Evolutionary conservation across 148 eudicot genomes (phyloP), one percentile per base, ranked within the genome.

Genomic region (Chenopodium berlandieri): DNA sequence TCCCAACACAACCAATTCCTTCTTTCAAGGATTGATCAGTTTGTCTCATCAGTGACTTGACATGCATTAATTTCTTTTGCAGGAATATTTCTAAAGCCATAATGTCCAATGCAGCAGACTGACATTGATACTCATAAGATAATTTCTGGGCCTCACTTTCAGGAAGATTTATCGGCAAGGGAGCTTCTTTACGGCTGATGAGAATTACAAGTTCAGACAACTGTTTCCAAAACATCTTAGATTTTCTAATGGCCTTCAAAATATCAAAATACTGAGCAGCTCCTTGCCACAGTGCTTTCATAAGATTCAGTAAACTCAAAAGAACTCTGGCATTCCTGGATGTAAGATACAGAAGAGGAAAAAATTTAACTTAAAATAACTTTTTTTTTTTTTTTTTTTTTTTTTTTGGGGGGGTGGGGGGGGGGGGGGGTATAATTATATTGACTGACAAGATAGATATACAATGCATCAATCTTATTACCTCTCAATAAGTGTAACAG

Each of bases 251-350:
- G 78, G 60, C 34, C 82, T 92, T 93, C 87, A 97, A 73, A 80
- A 89, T 81, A 84, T 87, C 88, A 76, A 80, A 65, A 82, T 91
- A 94, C 86, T 89, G 95, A 79, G 91, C 85, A 84, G 99, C 97
- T 75, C 89, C 95, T 89, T 88, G 91, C 98, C 99, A 97, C 84
- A 94, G 78, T 58, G 94, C 92, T 83, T 87, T 92, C 11, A 94
- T 79, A 83, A 97, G 87, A 81, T 89, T 82, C 82, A 94, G 86
- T 63, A 91, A 76, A 74, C 87, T 86, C 71, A 86, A 80, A 88
- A 94, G 81, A 85, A 87, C 82, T 27, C 79, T 83, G 50, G 90
- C 88, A 75, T 94, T 88, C 83, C 99, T 97, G 91, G 69, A 81
- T 62, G 80, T 4, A 71, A 84, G 75, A 84, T 80, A 44, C 22